Evolutionary conservation across 805 yeast genomes (phyloP), one percentile per base, ranked within the genome.

Genomic region (Yamadazyma sp.): DNA sequence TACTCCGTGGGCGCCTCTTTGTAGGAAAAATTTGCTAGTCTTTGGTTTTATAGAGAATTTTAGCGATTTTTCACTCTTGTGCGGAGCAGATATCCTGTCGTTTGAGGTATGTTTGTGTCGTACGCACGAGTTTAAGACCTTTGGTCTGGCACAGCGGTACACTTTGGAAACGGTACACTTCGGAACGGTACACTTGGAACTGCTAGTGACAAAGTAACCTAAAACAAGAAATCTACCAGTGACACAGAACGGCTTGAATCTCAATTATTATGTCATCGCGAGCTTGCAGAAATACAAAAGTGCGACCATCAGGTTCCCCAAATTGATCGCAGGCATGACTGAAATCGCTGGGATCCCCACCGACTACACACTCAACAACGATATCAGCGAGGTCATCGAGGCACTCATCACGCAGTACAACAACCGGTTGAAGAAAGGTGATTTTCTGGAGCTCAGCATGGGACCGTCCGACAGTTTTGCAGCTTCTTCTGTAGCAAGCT

Each of bases 351-450:
- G 26, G 10, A 17, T 12, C 24, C 33, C 29, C 13, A 26, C 12
- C 6, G 31, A 19, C 15, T 36, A 17, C 20, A 14, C 15, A 15
- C 10, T 31, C 11, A 37, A 37, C 23, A 26, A 21, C 17, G 48
- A 45, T 20, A 34, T 43, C 2, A 22, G 41, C 7, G 49, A 47
- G 12, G 35, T 48, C n/a, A 48, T 48, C 14, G 49, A 44, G 21
- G 27, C 27, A 15, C 33, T 49, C 10, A 37, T 47, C 28, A 23
- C 28, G 6, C 50, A 49, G 35, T 49, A 48, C 28, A 38, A 32
- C 8, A 44, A 30, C 2, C 28, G 41, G 14, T 25, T 38, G 22
- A 21, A n/a, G 12, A 12, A 24, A 5, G 29, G 22, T 9, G 20
- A 18, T 19, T 16, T 30, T 9, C 12, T 18, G 19, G 22, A 12